These are phyloP conservation scores for Erythrophleum fordii DNA, from an alignment of 306 rosid species.

Conservation along the genomic window DNA sequence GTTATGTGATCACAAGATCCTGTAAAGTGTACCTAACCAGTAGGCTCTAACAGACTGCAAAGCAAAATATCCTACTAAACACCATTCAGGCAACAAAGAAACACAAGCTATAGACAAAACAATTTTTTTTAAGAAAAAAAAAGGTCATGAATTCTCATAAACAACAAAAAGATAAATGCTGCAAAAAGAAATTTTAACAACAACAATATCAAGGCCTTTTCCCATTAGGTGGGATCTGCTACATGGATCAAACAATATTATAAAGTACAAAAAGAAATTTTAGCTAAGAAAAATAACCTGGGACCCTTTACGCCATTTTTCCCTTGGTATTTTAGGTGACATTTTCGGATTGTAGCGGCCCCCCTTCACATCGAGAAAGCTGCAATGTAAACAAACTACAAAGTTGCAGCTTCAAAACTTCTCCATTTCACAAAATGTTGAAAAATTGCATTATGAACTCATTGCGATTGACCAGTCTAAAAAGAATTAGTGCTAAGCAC, in stretches of 20 bases:
- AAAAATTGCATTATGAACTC: slow-evolving; percentile 7
- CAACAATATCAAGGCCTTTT: no score
- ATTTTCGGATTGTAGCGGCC: slow-evolving; percentile 93
- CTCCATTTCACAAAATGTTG: slow-evolving; percentile 21
- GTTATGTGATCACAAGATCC: neutral
- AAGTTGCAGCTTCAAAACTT: slow-evolving; percentile 28
- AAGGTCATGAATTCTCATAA: neutral
- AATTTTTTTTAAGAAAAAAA: neutral
- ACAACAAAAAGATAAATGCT: neutral
- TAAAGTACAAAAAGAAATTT: no score
- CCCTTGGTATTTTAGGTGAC: slow-evolving; percentile 85
- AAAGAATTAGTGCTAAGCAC: slow-evolving; percentile 59
- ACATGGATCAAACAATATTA: no score
- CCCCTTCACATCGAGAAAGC: slow-evolving; percentile 92
- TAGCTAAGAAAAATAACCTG: slow-evolving; percentile 63
- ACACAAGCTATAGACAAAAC: slow-evolving; percentile 3
- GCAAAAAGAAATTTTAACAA: no score
- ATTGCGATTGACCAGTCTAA: slow-evolving; percentile 36
- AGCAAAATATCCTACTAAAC: slow-evolving; percentile 8
- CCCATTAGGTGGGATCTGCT: no score
- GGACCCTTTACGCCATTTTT: slow-evolving; percentile 96
- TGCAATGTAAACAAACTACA: slow-evolving; percentile 47
- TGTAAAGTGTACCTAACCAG: slow-evolving; percentile 6
- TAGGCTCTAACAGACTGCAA: slow-evolving; percentile 5
- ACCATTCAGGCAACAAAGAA: slow-evolving; percentile 19